A percentile compares a stretch with the other conserved stretches of the same genome.
Conservation (phyloP, 441 rosid genomes). For the Jatropha podagrica region DNA sequence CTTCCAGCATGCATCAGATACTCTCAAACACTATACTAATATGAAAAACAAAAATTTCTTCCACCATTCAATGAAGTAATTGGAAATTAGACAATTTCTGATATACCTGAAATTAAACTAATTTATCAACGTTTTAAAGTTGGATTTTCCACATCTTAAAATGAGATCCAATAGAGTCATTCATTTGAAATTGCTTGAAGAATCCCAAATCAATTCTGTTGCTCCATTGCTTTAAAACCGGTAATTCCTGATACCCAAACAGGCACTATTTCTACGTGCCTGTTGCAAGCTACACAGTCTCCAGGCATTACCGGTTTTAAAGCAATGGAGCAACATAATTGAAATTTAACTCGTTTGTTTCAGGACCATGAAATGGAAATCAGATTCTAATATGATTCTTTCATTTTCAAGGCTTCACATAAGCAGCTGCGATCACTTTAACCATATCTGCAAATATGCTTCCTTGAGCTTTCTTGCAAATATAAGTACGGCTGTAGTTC, state of each 20-base stretch:
- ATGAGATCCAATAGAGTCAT: constrained; percentile 21
- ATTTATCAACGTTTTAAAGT: no score
- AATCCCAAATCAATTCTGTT: constrained; percentile 41
- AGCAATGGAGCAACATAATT: no score
- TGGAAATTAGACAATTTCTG: no score
- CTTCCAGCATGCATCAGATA: no score
- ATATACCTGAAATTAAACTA: no score
- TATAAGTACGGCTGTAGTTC: constrained; percentile 21
- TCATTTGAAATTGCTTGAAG: constrained; percentile 51
- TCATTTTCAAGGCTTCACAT: constrained; percentile 23
- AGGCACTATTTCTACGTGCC: constrained; percentile 49
- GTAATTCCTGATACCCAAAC: constrained; percentile 50
- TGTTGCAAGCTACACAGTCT: constrained; percentile 47
- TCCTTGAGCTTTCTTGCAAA: constrained; percentile 42
- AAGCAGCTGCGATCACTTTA: constrained; percentile 44
- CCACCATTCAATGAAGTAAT: no score
- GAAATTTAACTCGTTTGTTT: constrained; percentile 11
- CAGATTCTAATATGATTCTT: not conserved
- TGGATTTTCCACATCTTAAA: constrained; percentile 34
- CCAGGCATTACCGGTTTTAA: no score
- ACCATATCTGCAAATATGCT: constrained; percentile 43
- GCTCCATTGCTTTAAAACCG: constrained; percentile 49
- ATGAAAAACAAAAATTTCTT: no score
- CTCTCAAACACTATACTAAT: no score
- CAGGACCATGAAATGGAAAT: constrained; percentile 35